phyloP scores from a whole-genome alignment of 441 rosid genomes.

The Metrosideros polymorpha region DNA sequence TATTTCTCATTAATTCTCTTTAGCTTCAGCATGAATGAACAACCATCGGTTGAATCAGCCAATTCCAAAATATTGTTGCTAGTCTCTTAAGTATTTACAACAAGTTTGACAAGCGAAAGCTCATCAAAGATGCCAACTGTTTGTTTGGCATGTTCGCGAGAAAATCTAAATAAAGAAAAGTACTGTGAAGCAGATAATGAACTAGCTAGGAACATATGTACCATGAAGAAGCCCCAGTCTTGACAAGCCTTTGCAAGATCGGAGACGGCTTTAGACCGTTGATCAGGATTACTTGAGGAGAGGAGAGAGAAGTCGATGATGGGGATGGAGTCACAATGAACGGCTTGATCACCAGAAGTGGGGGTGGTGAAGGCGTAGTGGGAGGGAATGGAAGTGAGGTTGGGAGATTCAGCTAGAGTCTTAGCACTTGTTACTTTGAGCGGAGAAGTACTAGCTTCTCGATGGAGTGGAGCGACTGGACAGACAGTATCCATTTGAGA shows the following conservation, averaged over 20 bases:
- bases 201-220: not conserved
- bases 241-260: not conserved
- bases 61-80: too few relatives aligned
- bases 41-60: not conserved
- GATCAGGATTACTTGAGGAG: not conserved
- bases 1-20: not conserved
- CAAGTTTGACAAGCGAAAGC: not conserved
- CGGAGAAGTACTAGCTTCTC: not conserved
- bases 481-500: not conserved
- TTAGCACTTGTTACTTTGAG: constrained; percentile 9
- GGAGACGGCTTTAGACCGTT: not conserved
- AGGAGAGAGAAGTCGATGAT: not conserved
- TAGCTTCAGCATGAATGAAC: not conserved
- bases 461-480: not conserved
- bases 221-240: not conserved
- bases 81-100: not conserved
- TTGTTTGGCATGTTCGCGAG: not conserved
- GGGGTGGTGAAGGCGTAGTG: constrained; percentile 5
- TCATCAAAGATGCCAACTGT: not conserved
- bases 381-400: constrained; percentile 32
- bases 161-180: not conserved
- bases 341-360: constrained; percentile 4
- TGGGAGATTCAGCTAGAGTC: constrained; percentile 23
- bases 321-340: not conserved
- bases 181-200: not conserved